These are phyloP conservation scores for Acacia concinna DNA, from an alignment of 331 rosid genomes.

Conservation along the genomic window DNA sequence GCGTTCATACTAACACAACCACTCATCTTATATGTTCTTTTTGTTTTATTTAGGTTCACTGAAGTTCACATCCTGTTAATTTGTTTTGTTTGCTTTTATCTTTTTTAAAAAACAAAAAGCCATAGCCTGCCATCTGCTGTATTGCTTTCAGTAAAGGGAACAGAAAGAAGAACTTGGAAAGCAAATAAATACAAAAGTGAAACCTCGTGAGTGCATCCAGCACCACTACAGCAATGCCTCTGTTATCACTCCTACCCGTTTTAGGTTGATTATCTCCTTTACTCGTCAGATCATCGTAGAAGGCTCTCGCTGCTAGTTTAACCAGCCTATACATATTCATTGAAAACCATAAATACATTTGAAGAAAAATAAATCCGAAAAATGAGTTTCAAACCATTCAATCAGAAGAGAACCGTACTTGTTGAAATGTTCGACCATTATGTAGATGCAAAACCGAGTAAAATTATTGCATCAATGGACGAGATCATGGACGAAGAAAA, in stretches of 20 bases:
- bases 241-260: conserved; percentile 83
- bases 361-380: background rate
- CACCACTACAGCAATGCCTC: conserved; percentile 95
- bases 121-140: background rate
- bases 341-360: background rate
- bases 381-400: conserved; percentile 5
- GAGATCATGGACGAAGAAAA: background rate
- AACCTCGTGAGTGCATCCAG: conserved; percentile 96
- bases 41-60: conserved; percentile 3
- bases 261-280: conserved; percentile 94
- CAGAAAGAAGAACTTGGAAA: conserved; percentile 6
- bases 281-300: conserved; percentile 80
- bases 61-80: background rate
- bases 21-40: background rate
- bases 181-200: background rate
- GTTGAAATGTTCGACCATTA: conserved; percentile 71
- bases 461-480: background rate
- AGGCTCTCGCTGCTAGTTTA: conserved; percentile 88
- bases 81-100: conserved; percentile 4
- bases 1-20: background rate
- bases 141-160: background rate
- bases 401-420: conserved; percentile 43
- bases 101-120: background rate
- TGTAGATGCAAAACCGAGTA: conserved; percentile 4
- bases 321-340: conserved; percentile 61